Conservation (phyloP, 768 basidiomycete species). For the Serendipita indica region DNA sequence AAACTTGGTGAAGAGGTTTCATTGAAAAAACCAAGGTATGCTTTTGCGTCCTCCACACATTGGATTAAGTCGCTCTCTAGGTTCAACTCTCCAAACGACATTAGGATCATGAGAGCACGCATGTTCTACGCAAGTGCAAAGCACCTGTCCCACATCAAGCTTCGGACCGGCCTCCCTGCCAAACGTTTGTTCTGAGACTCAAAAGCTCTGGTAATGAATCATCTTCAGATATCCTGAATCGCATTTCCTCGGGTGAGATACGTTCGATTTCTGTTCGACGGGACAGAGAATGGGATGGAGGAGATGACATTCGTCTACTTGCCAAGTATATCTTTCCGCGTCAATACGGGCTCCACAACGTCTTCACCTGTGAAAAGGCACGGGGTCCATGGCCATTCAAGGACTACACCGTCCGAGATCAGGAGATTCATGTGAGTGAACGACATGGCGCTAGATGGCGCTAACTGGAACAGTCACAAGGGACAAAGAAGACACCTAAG, state of each 20-base stretch:
- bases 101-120: constrained; percentile 37
- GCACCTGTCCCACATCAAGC: constrained; percentile 30
- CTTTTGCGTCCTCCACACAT: background rate
- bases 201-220: background rate
- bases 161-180: constrained; percentile 46
- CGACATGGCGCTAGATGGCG: constrained; percentile 12
- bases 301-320: constrained; percentile 24
- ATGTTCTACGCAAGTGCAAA: constrained; percentile 54
- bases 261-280: constrained; percentile 21
- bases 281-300: constrained; percentile 27
- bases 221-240: constrained; percentile 48
- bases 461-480: constrained; percentile 14
- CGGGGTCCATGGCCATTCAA: constrained; percentile 25
- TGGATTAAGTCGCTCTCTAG: constrained; percentile 19
- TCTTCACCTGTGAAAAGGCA: constrained; percentile 29
- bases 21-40: too few species aligned
- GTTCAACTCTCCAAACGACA: constrained; percentile 31
- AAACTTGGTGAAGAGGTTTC: background rate
- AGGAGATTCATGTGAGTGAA: constrained; percentile 47
- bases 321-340: constrained; percentile 71
- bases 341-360: constrained; percentile 51
- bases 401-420: constrained; percentile 47
- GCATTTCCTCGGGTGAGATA: constrained; percentile 13
- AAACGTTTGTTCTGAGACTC: constrained; percentile 34
- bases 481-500: constrained; percentile 51